Percentiles rank a stretch among this genome's conserved stretches.
Conservation (phyloP, 805 yeast species). For the Yarrowia sp. region DNA sequence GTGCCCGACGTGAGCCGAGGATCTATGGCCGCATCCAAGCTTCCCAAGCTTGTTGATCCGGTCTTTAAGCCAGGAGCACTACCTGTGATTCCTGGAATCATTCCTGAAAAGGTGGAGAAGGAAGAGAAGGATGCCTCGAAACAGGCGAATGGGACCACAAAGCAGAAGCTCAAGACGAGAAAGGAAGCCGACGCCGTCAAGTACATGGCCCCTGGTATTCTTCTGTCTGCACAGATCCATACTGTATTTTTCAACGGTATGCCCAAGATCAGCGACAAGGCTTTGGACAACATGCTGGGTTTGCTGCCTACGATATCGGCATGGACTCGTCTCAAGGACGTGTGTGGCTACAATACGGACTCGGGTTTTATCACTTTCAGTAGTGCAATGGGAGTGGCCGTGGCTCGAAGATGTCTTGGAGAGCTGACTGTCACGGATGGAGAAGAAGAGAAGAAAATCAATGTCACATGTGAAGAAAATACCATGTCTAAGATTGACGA, state of each 20-base stretch:
- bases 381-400: constrained; percentile 28
- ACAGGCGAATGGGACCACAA: constrained; percentile 1
- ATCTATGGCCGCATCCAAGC: constrained; percentile 14
- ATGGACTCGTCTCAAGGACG: constrained; percentile 22
- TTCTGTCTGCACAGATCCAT: constrained; percentile 15
- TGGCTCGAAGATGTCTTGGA: constrained; percentile 23
- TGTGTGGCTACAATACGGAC: constrained; percentile 25
- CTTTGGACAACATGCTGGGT: constrained; percentile 5
- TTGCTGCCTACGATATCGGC: constrained; percentile 29
- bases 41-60: constrained; percentile 8
- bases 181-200: constrained; percentile 2
- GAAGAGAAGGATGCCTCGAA: constrained; percentile 13
- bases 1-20: constrained; percentile 19
- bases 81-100: constrained; percentile 31
- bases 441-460: constrained; percentile 27
- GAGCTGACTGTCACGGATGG: constrained; percentile 16
- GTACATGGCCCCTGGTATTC: background rate
- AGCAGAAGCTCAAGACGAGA: constrained; percentile 25
- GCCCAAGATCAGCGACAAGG: constrained; percentile 36
- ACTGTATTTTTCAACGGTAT: constrained; percentile 31
- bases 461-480: constrained; percentile 27
- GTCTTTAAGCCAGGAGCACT: constrained; percentile 35
- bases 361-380: constrained; percentile 21
- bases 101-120: constrained; percentile 23
- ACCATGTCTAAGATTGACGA: constrained; percentile 15